phyloP scores from a whole-genome alignment of 495 filamentous ascomycete genomes.

The Podospora bellae-mahoneyi region DNA sequence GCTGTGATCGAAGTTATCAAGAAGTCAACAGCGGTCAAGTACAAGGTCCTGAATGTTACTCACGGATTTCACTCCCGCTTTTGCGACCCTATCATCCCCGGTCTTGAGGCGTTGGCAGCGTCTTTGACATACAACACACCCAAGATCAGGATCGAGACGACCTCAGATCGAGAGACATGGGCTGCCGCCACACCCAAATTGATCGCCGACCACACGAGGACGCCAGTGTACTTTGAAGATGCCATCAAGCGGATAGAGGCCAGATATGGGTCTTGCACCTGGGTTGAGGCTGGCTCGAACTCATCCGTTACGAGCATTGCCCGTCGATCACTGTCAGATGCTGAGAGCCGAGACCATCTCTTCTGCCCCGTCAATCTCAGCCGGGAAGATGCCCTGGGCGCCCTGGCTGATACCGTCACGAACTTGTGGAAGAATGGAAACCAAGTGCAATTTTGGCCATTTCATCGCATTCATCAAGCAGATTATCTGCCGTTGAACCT shows the following conservation, averaged over 20 bases:
- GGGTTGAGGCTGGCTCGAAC: conserved; percentile 38
- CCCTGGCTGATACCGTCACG: not conserved
- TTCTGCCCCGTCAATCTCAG: not conserved
- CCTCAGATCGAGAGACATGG: not conserved
- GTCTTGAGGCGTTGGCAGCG: conserved; percentile 17
- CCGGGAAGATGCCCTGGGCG: not conserved
- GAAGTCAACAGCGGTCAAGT: not conserved
- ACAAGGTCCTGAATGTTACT: conserved; percentile 38
- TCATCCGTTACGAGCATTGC: conserved; percentile 36
- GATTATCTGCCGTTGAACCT: not conserved
- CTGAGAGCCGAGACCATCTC: not conserved
- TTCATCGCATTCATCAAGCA: not conserved
- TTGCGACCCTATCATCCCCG: conserved; percentile 38
- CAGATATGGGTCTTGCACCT: conserved; percentile 29
- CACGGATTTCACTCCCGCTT: conserved; percentile 53
- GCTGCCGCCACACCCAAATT: too few species aligned
- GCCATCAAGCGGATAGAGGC: conserved; percentile 32
- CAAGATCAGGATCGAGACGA: conserved; percentile 14
- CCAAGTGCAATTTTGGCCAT: not conserved
- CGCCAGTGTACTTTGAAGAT: conserved; percentile 36
- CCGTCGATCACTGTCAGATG: not conserved
- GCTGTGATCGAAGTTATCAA: not conserved
- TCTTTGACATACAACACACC: not conserved
- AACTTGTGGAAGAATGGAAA: not conserved
- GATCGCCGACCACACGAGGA: conserved; percentile 30